Conservation (phyloP, 2,329 filamentous ascomycete species). For the Penicillium digitatum region DNA sequence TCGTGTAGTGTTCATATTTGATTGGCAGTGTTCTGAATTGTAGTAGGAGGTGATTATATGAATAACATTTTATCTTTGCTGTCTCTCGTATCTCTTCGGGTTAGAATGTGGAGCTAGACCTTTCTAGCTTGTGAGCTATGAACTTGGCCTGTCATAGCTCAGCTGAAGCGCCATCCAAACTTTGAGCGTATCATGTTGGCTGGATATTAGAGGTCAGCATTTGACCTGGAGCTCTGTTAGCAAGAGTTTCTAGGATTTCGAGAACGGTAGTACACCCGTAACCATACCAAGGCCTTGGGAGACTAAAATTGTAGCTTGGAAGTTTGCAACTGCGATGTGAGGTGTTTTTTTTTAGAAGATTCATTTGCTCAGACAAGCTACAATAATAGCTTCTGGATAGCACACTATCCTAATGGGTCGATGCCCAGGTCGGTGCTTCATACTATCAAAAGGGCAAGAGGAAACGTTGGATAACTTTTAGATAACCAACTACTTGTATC, state of each 20-base stretch:
- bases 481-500: background rate
- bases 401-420: background rate
- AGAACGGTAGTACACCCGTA: background rate
- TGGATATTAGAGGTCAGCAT: background rate
- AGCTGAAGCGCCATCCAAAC: background rate
- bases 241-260: background rate
- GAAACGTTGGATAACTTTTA: background rate
- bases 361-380: background rate
- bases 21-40: background rate
- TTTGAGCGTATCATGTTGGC: background rate
- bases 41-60: background rate
- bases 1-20: background rate
- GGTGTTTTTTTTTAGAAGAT: background rate
- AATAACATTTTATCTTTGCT: background rate
- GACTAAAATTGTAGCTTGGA: background rate
- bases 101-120: background rate
- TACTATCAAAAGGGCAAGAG: background rate
- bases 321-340: background rate
- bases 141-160: background rate
- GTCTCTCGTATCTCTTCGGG: background rate
- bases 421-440: background rate
- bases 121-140: background rate
- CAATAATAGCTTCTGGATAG: background rate
- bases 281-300: background rate
- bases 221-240: background rate